Base-by-base conservation (phyloP, 1,139 yeast genomes). In the Debaryomyces singareniensis region DNA sequence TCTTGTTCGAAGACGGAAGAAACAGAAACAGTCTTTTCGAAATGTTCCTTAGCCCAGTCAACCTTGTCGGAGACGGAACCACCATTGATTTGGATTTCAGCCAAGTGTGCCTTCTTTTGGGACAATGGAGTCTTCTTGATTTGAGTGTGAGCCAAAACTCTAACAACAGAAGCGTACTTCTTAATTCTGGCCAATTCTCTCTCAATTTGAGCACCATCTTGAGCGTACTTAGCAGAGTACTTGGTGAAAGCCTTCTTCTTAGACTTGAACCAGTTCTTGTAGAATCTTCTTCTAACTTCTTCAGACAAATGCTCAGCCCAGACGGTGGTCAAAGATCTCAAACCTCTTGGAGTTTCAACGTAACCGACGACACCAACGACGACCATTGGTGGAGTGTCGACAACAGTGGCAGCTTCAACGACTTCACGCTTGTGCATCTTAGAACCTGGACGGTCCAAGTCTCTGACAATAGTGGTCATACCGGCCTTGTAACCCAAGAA, bases 201-300 rank as follows among this genome's bases (percentile, higher is more conserved):
- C 68, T 84, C 95, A 61, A 89, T 70, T 61, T 83, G 81, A 61
- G 84, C 78, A 60, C 86, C 87, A 61, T 80, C 86, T 61, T 78
- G 78, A 57, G 97, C 86, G 82, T 89, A 89, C 80, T 91, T 89
- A 71, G 93, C 85, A 68, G 97, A 83, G 87, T 91, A 91, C 77
- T 91, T 87, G 85, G 97, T 85, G 93, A 91, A 91, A 61, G 98
- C 98, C 93, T 89, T 89, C 95, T 91, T 91, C 93, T 91, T 91
- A 54, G 96, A 83, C 81, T 87, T 89, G 95, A 83, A 91, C 98
- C 98, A 91, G 96, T 89, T 91, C 86, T 89, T 91, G 96, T 91
- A 91, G 95, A 91, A 91, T 78, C 97, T 86, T 82, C 98, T 86
- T 85, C 83, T 91, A 71, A 91, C 79, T 74, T 91, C 98, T 68